A percentile compares a stretch with the other conserved stretches of the same genome.
Conservation (phyloP, 371 early-diverging fungal genomes). For the Coemansia sp. region DNA sequence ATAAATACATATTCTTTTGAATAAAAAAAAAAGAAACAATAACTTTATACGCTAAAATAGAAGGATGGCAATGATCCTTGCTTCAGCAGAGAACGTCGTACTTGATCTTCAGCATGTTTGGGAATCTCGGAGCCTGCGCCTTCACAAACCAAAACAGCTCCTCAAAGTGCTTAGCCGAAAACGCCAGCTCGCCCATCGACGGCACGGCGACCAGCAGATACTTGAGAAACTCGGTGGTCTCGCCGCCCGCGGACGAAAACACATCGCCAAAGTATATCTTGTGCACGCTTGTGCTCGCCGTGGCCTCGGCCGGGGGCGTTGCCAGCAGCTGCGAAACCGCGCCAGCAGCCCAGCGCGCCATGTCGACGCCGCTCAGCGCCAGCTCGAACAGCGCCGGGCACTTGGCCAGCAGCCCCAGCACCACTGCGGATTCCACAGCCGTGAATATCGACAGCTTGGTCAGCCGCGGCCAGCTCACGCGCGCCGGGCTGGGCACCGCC, state of each 20-base stretch:
- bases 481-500: not conserved
- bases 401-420: not conserved
- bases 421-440: not conserved
- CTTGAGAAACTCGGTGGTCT: conserved; percentile 3
- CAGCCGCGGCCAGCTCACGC: not conserved
- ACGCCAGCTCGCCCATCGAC: conserved; percentile 4
- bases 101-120: not conserved
- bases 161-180: not conserved
- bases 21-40: conserved; percentile 1
- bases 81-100: not conserved
- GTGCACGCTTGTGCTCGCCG: not conserved
- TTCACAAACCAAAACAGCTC: not conserved
- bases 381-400: not conserved
- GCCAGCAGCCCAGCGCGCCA: not conserved
- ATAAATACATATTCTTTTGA: not conserved
- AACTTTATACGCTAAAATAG: not conserved
- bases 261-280: not conserved
- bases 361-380: not conserved
- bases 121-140: not conserved
- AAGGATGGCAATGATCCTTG: not conserved
- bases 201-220: not conserved
- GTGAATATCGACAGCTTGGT: conserved; percentile 1
- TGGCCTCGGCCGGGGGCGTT: not conserved
- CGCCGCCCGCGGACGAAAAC: not conserved
- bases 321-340: not conserved